Percentiles rank a stretch among this genome's conserved stretches.
These are phyloP conservation scores for Ascoidea rubescens DNA, from an alignment of 805 yeast genomes.

Conservation along the genomic window DNA sequence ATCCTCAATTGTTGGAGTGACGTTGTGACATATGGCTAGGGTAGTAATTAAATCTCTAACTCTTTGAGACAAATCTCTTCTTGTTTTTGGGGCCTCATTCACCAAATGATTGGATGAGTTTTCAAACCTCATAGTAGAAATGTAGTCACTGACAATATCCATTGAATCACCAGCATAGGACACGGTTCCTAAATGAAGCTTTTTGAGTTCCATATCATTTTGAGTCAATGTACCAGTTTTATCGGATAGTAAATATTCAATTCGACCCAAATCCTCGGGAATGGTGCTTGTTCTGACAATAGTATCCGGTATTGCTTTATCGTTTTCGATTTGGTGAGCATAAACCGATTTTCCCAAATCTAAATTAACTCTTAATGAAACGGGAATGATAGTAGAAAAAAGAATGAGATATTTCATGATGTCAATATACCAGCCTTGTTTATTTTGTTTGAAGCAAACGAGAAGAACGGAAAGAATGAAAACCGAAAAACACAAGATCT, in stretches of 20 bases:
- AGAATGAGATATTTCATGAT: constrained; percentile 81
- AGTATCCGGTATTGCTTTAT: constrained; percentile 64
- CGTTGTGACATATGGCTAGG: constrained; percentile 91
- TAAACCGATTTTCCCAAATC: constrained; percentile 94
- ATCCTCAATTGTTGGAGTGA: constrained; percentile 82
- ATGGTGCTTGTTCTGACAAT: constrained; percentile 94
- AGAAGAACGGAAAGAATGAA: constrained; percentile 61
- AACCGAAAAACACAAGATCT: constrained; percentile 78
- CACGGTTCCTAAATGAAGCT: constrained; percentile 83
- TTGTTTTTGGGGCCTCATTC: constrained; percentile 21
- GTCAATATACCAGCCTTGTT: constrained; percentile 73
- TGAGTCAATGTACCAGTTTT: constrained; percentile 97
- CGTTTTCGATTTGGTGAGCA: constrained; percentile 90
- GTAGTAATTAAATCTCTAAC: constrained; percentile 75
- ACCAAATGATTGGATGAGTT: constrained; percentile 12
- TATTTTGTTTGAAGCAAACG: constrained; percentile 43
- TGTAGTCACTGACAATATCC: constrained; percentile 72
- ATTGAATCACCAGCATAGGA: constrained; percentile 86
- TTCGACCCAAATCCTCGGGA: constrained; percentile 94
- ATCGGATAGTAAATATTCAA: constrained; percentile 83
- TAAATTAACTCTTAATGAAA: constrained; percentile 82
- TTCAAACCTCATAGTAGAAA: constrained; percentile 21
- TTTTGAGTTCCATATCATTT: constrained; percentile 94
- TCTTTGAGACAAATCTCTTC: constrained; percentile 59
- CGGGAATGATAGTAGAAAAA: constrained; percentile 93